These are phyloP conservation scores for Tuber melanosporum DNA, from an alignment of 495 filamentous ascomycete genomes.

Conservation along the genomic window DNA sequence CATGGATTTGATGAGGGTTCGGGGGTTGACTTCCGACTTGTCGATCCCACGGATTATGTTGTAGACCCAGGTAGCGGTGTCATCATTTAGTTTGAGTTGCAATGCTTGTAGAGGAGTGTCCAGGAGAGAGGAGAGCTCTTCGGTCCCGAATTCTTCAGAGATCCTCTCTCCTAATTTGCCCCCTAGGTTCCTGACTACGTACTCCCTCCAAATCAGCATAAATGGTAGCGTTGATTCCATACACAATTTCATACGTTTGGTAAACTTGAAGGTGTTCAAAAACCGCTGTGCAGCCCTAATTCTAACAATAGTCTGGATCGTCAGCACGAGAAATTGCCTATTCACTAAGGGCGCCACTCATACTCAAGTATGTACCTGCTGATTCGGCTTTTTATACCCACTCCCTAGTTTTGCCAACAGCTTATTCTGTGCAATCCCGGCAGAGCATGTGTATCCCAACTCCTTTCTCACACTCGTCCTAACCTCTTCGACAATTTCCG, in stretches of 20 bases:
- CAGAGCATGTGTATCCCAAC: conserved; percentile 84
- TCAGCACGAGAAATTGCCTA: background rate
- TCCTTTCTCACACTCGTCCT: conserved; percentile 58
- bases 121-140: conserved; percentile 70
- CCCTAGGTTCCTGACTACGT: conserved; percentile 68
- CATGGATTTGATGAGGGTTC: conserved; percentile 96
- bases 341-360: background rate
- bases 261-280: conserved; percentile 80
- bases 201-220: background rate
- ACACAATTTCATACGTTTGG: conserved; percentile 54
- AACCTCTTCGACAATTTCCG: conserved; percentile 77
- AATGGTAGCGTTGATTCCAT: background rate
- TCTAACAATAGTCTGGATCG: conserved; percentile 62
- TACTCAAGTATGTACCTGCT: conserved; percentile 49
- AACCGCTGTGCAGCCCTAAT: conserved; percentile 77
- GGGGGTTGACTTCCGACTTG: conserved; percentile 76
- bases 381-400: conserved; percentile 83
- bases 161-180: conserved; percentile 93
- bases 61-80: conserved; percentile 83
- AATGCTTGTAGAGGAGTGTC: conserved; percentile 67
- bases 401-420: conserved; percentile 93
- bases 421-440: conserved; percentile 81
- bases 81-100: conserved; percentile 71
- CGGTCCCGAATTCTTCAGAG: conserved; percentile 67
- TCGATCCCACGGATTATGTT: conserved; percentile 80